Percentiles rank a stretch among this genome's conserved stretches.
These are phyloP conservation scores for Plasmodium gaboni DNA, from an alignment of 169 alveolate genomes.

Conservation along the genomic window DNA sequence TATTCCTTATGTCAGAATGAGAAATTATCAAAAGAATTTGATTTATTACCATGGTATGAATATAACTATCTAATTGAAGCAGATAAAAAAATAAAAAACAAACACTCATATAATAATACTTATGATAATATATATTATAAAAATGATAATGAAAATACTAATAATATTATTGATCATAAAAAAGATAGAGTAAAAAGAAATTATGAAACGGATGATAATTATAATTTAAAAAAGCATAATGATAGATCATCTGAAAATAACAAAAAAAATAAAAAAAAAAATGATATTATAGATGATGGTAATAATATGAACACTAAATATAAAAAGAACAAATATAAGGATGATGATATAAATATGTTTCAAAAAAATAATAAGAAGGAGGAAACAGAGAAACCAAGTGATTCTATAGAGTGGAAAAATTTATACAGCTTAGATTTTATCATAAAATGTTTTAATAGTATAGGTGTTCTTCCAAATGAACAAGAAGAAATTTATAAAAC, in stretches of 20 bases:
- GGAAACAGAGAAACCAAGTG: no score
- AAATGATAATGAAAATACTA: not conserved
- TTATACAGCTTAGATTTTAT: conserved; percentile 41
- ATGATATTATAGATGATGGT: not conserved
- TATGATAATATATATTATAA: conserved; percentile 8
- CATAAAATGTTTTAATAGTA: conserved; percentile 64
- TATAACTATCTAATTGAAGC: conserved; percentile 55
- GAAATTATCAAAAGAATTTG: conserved; percentile 25
- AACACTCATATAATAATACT: not conserved
- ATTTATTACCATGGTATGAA: conserved; percentile 71
- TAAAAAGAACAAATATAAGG: not conserved
- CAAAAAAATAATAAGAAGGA: not conserved
- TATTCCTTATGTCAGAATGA: conserved; percentile 87
- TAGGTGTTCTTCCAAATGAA: conserved; percentile 75
- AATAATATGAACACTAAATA: not conserved
- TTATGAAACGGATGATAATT: no score
- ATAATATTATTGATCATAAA: not conserved
- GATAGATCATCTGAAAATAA: not conserved
- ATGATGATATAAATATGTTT: not conserved
- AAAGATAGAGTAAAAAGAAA: not conserved
- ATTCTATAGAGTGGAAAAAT: conserved; percentile 3
- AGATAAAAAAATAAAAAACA: conserved; percentile 6
- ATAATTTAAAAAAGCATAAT: not conserved
- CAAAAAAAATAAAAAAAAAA: not conserved
- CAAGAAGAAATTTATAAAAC: conserved; percentile 77